A percentile compares a stretch with the other conserved stretches of the same genome.
These are phyloP conservation scores for Beta lomatogona DNA, from an alignment of 179 eudicot genomes.

Conservation along the genomic window DNA sequence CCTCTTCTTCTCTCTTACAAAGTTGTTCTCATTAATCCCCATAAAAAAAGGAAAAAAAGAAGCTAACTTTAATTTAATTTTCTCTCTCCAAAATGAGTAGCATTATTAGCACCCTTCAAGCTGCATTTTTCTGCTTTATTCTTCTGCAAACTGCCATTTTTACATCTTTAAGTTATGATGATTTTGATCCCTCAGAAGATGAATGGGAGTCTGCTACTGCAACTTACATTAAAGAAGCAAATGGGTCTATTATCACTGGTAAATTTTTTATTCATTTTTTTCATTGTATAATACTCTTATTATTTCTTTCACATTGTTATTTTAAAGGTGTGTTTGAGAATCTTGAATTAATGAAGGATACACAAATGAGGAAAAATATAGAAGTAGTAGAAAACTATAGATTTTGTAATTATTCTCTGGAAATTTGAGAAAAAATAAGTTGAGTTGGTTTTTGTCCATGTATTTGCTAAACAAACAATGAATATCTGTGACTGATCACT, in stretches of 20 bases:
- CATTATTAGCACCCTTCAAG: conserved; percentile 9
- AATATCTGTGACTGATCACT: too few relatives aligned
- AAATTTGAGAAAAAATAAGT: not conserved
- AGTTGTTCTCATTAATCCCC: not conserved
- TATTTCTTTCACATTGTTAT: not conserved
- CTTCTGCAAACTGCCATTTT: conserved; percentile 16
- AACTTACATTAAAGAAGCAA: conserved; percentile 46
- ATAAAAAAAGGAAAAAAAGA: not conserved
- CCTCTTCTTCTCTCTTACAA: not conserved
- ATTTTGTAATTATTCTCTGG: not conserved
- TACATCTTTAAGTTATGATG: conserved; percentile 31
- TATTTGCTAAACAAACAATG: not conserved
- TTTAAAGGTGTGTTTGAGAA: not conserved
- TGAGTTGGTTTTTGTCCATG: too few relatives aligned
- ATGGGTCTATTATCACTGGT: conserved; percentile 56
- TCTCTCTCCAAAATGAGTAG: conserved; percentile 22
- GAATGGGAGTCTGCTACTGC: conserved; percentile 61
- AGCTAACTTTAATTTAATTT: not conserved
- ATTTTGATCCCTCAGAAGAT: conserved; percentile 39
- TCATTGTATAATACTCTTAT: not conserved
- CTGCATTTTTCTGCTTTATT: conserved; percentile 18
- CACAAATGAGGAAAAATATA: too few relatives aligned
- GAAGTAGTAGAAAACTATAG: too few relatives aligned
- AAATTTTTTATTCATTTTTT: not conserved
- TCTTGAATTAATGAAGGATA: too few relatives aligned